Conservation (phyloP, 371 early-diverging fungal species). For the Rhizopus sp. region DNA sequence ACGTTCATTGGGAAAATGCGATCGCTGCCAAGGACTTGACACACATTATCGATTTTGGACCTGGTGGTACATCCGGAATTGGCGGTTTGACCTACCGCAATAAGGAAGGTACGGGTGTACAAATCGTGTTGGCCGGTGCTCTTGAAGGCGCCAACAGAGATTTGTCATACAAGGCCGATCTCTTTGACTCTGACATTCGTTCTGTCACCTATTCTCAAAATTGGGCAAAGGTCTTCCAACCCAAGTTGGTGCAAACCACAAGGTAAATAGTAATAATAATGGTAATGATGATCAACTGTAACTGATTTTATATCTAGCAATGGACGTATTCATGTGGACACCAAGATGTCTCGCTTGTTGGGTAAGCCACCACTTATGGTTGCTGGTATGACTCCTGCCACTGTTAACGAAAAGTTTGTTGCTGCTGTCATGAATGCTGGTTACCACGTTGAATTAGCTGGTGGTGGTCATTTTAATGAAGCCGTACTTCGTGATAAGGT, state of each 20-base stretch:
- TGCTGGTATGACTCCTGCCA: constrained; percentile 90
- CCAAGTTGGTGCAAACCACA: constrained; percentile 64
- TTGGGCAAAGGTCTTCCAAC: constrained; percentile 91
- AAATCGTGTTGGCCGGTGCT: constrained; percentile 79
- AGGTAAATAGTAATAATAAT: constrained; percentile 29
- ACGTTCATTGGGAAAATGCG: constrained; percentile 90
- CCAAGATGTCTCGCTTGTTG: constrained; percentile 85
- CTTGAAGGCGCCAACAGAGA: constrained; percentile 68
- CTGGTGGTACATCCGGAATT: constrained; percentile 88
- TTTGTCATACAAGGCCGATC: constrained; percentile 79
- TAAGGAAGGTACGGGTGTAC: constrained; percentile 95
- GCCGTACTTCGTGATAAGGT: constrained; percentile 79
- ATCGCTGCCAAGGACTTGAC: constrained; percentile 72
- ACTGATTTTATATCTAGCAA: constrained; percentile 35
- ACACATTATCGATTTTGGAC: constrained; percentile 94
- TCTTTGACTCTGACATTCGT: constrained; percentile 79
- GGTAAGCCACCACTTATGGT: constrained; percentile 92
- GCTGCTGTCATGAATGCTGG: constrained; percentile 92
- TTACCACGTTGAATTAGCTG: constrained; percentile 93
- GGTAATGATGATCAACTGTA: constrained; percentile 4
- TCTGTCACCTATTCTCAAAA: constrained; percentile 86
- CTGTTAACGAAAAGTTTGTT: constrained; percentile 77
- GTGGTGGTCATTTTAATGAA: constrained; percentile 95
- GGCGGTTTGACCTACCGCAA: constrained; percentile 89
- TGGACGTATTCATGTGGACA: constrained; percentile 84